Evolutionary conservation across 2,329 filamentous ascomycete species (phyloP), one percentile per base, ranked within the genome.

Genomic region (Gremmenia infestans): DNA sequence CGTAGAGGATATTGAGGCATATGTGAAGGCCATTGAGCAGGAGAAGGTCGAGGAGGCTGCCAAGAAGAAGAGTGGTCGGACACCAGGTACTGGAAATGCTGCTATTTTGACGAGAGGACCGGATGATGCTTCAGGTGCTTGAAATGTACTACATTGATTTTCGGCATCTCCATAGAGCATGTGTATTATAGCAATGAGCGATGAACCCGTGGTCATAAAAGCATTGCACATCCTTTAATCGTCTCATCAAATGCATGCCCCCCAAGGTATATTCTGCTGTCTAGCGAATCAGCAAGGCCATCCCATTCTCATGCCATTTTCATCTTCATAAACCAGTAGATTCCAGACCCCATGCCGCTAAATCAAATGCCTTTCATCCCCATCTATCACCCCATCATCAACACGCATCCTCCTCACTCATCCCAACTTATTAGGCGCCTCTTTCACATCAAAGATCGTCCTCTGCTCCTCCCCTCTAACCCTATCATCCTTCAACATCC

Each of bases 21-120:
- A 96, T 70, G 95, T 99, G 70, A 97, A 97, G 85, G 94, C 85
- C 75, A 99, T 99, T 73, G 96, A 99, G 80, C 89, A 92, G 68
- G 95, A 99, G 82, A 99, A 99, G 83, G 92, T 96, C 72, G 94
- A 97, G 74, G 94, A 99, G 79, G 93, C 93, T 23, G 91, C 90
- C 42, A 96, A 91, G 82, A 96, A 96, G 87, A 95, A 96, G 86
- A 89, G 84, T 46, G 88, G 89, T 57, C 81, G 86, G 66, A 82
- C 83, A 59, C 81, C 85, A n/a, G 86, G 85, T 56, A 83, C 81
- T 50, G 86, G 85, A 48, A 85, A 76, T 64, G 85, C 89, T 17
- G 82, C 89, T 45, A 91, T 94, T 68, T 78, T 89, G 69, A 91
- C 89, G 47, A 77, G 73, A 77, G 85, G 77, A 73, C 77, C 70